phyloP scores from a whole-genome alignment of 2,329 filamentous ascomycete species.

The Talaromyces sp. region DNA sequence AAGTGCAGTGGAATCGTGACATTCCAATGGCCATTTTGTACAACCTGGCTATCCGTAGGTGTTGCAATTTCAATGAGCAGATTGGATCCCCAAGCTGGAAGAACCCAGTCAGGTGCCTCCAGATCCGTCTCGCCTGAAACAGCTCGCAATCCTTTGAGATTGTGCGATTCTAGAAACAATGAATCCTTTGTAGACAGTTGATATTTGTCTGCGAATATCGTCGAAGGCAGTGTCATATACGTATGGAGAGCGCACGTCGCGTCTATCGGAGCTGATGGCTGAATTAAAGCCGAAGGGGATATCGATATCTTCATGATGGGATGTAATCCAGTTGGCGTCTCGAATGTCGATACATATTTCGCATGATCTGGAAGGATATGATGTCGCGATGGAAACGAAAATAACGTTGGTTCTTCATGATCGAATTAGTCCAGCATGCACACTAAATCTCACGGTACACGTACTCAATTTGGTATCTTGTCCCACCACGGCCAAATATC shows the following conservation, averaged over 20 bases:
- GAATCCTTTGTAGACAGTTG: conserved; percentile 60
- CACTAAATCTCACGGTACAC: conserved; percentile 20
- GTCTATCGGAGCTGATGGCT: conserved; percentile 45
- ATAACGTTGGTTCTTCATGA: conserved; percentile 64
- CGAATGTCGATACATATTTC: conserved; percentile 62
- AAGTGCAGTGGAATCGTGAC: conserved; percentile 73
- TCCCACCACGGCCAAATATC: conserved; percentile 74
- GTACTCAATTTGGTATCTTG: conserved; percentile 65
- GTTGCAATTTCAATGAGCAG: conserved; percentile 70
- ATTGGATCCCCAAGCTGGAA: conserved; percentile 73
- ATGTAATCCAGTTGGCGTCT: conserved; percentile 75
- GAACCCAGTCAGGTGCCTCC: conserved; percentile 81
- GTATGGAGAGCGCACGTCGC: conserved; percentile 70
- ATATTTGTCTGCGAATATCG: conserved; percentile 82
- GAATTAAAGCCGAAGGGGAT: conserved; percentile 46
- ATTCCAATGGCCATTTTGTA: conserved; percentile 27
- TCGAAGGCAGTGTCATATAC: conserved; percentile 76
- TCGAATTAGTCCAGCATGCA: conserved; percentile 13
- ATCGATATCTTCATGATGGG: conserved; percentile 71
- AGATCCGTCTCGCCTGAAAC: conserved; percentile 78
- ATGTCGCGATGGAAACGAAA: conserved; percentile 80
- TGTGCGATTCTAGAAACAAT: conserved; percentile 76
- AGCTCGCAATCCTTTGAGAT: conserved; percentile 65
- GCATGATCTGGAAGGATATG: conserved; percentile 51
- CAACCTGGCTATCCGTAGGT: conserved; percentile 35